Base-by-base conservation (phyloP, 768 basidiomycete species). In the Leccinum imitatum region DNA sequence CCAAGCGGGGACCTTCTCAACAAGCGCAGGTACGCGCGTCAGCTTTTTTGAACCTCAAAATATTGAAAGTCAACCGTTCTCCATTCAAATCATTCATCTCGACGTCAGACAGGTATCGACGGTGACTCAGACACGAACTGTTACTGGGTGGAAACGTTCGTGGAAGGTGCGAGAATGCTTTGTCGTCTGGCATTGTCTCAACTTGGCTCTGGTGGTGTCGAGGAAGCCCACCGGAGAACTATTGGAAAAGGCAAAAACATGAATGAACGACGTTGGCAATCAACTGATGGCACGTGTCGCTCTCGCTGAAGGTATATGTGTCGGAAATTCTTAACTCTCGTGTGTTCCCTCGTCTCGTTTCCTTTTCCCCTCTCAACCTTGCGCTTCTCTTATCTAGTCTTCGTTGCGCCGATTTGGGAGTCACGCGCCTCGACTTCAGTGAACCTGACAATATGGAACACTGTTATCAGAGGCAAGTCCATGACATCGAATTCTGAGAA, bases 91-190 rank as follows among this genome's bases (percentile, higher is more conserved):
- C 21, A 21, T 21, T 21, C 21, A 21, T 21, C 21, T 21, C 21
- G 21, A 21, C 21, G 21, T 21, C 21, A 21, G 21, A 21, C 66
- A 6, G 71, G 69, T 64, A 77, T 80, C 23, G 73, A 75, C 2
- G 66, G 67, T 30, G 82, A 88, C 44, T 76, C 78, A 46, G 93
- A 96, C 63, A 80, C 79, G 0, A 87, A 95, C 69, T 70, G 73
- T 13, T 73, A 82, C 39, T 96, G 93, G 85, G 85, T 95, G 6
- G 81, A 87, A 63, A 89, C 89, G 5, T 78, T 95, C 5, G 79
- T 91, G 2, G 84, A 87, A 52, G 95, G 95, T 3, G 80, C 86
- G 1, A 78, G 90, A 56, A 86, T 96, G 84, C 73, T 97, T 23
- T 90, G 87, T 63, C 81, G 83, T 53, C 70, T 78, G 21, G 79